These are phyloP conservation scores for Solanum hybrid DNA, from an alignment of 305 asterid species.

Conservation along the genomic window DNA sequence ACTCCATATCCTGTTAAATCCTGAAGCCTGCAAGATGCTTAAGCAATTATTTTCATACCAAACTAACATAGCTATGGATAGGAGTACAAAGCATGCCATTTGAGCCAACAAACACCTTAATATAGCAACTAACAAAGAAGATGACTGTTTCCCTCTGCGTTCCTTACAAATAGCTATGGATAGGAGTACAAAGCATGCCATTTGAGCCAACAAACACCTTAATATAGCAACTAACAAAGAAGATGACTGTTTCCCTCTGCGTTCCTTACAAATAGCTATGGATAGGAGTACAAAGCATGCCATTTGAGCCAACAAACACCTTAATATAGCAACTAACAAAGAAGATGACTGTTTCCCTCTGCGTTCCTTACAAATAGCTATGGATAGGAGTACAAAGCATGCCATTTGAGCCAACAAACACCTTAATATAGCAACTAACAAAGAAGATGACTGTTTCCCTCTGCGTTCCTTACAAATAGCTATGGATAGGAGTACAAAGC, in stretches of 20 bases:
- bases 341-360: too few relatives aligned
- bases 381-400: too few relatives aligned
- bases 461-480: too few relatives aligned
- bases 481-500: too few relatives aligned
- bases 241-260: not conserved
- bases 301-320: too few relatives aligned
- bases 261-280: not conserved
- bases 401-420: too few relatives aligned
- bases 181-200: not conserved
- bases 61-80: not conserved
- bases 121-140: not conserved
- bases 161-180: not conserved
- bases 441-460: too few relatives aligned
- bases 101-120: not conserved
- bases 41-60: not conserved
- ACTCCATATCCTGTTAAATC: slow-evolving; percentile 97
- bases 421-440: too few relatives aligned
- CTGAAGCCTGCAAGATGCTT: slow-evolving; percentile 56
- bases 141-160: not conserved
- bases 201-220: not conserved
- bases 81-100: not conserved
- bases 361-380: too few relatives aligned
- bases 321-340: too few relatives aligned
- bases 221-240: not conserved
- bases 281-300: too few relatives aligned